These are phyloP conservation scores for Lipomyces mesembrius DNA, from an alignment of 805 yeast species.

Conservation along the genomic window DNA sequence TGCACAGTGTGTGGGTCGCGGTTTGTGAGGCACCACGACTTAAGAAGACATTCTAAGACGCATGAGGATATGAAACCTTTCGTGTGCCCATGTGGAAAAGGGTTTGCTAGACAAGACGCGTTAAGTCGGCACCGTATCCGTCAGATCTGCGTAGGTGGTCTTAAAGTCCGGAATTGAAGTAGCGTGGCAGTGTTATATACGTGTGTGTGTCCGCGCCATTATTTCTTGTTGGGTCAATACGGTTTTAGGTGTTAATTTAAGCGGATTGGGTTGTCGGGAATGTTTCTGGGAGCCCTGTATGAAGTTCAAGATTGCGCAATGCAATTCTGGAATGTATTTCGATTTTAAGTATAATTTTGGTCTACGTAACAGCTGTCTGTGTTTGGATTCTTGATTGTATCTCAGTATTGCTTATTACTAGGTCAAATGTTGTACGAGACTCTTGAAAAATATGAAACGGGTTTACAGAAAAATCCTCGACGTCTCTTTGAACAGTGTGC, in stretches of 20 bases:
- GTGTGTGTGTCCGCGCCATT: neutral
- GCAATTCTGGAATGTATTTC: no score
- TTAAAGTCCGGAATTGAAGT: constrained; percentile 1
- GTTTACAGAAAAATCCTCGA: neutral
- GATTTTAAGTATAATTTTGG: neutral
- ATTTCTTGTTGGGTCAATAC: neutral
- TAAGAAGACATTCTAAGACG: constrained; percentile 85
- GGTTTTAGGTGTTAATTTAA: neutral
- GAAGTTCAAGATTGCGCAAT: neutral
- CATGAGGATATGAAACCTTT: constrained; percentile 72
- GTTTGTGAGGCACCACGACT: constrained; percentile 94
- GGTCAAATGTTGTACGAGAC: neutral
- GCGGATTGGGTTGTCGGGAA: neutral
- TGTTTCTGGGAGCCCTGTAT: neutral
- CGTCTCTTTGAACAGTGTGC: neutral
- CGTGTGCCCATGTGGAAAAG: constrained; percentile 91
- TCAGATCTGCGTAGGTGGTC: constrained; percentile 59
- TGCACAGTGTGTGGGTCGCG: constrained; percentile 78
- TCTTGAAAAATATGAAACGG: neutral
- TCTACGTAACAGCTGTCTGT: neutral
- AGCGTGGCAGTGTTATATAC: neutral
- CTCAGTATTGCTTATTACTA: neutral
- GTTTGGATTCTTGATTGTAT: neutral
- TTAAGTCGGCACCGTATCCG: constrained; percentile 77
- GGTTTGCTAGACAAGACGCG: constrained; percentile 88